Evolutionary conservation across 2,329 filamentous ascomycete genomes (phyloP), one percentile per base, ranked within the genome.

Genomic region (Chrysoporthe deuterocubensis): DNA sequence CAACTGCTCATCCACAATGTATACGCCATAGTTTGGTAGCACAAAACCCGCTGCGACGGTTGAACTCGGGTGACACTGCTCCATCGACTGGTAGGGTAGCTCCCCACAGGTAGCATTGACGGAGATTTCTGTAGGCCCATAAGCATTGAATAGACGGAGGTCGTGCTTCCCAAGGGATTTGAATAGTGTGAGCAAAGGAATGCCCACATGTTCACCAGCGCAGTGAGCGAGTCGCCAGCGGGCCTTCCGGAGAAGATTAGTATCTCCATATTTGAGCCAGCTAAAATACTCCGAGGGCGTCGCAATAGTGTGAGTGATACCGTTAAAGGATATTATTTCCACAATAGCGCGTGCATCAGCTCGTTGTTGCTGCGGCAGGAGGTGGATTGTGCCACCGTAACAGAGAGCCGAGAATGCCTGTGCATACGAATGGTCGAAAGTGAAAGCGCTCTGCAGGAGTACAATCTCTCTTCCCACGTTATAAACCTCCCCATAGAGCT

Each of bases 361-460:
- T 1, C 80, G 76, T 2, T 57, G 21, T 0, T 58, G 34, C 2
- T 62, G 11, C 1, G 75, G 70, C 0, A 73, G 75, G 2, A 82
- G 66, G 18, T 73, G 62, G 4, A 81, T 21, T 0, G 62, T 74
- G 1, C 76, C 77, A 0, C 76, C 78, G 9, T 67, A 68, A 7
- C 62, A 65, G 4, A 81, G 71, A 0, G 73, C 74, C 16, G 66
- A 66, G 63, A 77, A 72, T 46, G 74, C 73, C 60, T 80, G 75
- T 1, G 48, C 65, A 5, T 76, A 52, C 0, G 78, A 80, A 67
- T 82, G 71, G 64, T 84, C 81, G 70, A 84, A 84, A 18, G 76
- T 0, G 81, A 73, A 26, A 26, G 26, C 26, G 62, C 71, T 76
- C 65, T 80, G 77, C 58, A 79, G 77, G 2, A 80, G 73, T 9